These are phyloP conservation scores for Entelexis paramagnoliae DNA, from an alignment of 1,139 yeast genomes.

Conservation along the genomic window DNA sequence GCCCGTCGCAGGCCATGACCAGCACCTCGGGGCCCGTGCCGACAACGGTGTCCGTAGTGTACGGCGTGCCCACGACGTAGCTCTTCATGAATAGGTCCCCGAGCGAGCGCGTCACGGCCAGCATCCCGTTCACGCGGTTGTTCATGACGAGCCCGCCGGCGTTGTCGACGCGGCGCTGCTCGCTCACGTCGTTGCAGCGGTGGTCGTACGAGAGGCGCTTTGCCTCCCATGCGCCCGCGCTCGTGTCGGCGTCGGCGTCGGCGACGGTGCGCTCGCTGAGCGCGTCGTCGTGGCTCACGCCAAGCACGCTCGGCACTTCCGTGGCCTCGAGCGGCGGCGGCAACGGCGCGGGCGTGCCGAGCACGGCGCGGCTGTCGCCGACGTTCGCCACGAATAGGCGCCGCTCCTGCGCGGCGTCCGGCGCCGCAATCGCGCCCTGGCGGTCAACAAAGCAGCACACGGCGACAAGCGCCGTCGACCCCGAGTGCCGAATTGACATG, in stretches of 20 bases:
- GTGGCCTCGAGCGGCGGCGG: neutral
- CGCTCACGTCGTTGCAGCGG: constrained; percentile 76
- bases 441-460: constrained; percentile 75
- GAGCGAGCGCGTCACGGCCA: constrained; percentile 86
- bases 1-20: constrained; percentile 84
- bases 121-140: constrained; percentile 87
- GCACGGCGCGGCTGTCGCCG: constrained; percentile 81
- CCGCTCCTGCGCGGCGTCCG: constrained; percentile 10
- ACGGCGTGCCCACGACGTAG: constrained; percentile 81
- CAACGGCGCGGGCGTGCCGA: constrained; percentile 42
- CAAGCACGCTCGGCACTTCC: neutral
- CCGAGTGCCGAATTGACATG: constrained; percentile 53
- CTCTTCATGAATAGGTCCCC: constrained; percentile 94
- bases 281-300: neutral
- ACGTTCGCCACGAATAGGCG: constrained; percentile 81
- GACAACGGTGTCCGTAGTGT: constrained; percentile 78
- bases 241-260: constrained; percentile 13
- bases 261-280: constrained; percentile 22
- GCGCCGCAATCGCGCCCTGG: constrained; percentile 22
- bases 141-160: constrained; percentile 84
- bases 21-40: constrained; percentile 44
- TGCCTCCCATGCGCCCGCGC: constrained; percentile 42
- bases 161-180: constrained; percentile 60
- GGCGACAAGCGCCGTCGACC: constrained; percentile 95
- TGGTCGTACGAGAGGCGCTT: constrained; percentile 84